Evolutionary conservation across 2,329 filamentous ascomycete species (phyloP).

Genomic region (Colletotrichum spaethianum): DNA sequence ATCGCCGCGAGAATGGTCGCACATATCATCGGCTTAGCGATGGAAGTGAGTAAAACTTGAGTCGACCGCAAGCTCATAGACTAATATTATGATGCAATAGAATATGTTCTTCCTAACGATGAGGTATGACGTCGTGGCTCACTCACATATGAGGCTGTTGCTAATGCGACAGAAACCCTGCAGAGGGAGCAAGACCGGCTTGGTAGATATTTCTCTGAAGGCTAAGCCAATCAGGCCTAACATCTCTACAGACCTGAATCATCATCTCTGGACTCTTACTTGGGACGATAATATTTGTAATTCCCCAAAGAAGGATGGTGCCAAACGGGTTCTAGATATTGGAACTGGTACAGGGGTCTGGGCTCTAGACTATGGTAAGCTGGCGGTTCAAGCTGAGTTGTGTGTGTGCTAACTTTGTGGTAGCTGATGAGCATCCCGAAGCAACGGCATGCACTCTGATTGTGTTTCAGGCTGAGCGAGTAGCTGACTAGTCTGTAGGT

Average conservation of each 20-base stretch:
- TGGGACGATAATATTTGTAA: conserved; percentile 49
- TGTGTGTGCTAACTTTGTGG: conserved; percentile 28
- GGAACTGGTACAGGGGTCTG: conserved; percentile 47
- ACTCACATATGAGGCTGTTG: not conserved
- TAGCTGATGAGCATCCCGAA: conserved; percentile 50
- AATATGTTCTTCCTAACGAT: conserved; percentile 30
- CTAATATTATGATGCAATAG: not conserved
- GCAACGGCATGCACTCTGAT: conserved; percentile 43
- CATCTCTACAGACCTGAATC: conserved; percentile 49
- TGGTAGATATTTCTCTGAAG: not conserved
- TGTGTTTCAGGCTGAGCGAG: too few species aligned
- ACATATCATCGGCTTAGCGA: conserved; percentile 26
- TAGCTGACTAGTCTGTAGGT: conserved; percentile 34
- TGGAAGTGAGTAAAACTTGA: conserved; percentile 44
- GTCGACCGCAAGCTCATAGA: not conserved
- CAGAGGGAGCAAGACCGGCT: conserved; percentile 30
- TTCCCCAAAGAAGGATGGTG: conserved; percentile 44
- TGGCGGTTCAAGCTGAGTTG: not conserved
- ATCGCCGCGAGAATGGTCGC: conserved; percentile 26
- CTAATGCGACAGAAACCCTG: not conserved
- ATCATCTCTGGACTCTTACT: conserved; percentile 52
- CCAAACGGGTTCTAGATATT: conserved; percentile 43
- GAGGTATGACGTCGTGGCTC: not conserved
- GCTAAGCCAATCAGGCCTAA: not conserved
- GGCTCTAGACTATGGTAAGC: conserved; percentile 46